Evolutionary conservation across 176 grass and related monocot genomes (phyloP), one percentile per base, ranked within the genome.

Genomic region (Tillandsia fasciculata): DNA sequence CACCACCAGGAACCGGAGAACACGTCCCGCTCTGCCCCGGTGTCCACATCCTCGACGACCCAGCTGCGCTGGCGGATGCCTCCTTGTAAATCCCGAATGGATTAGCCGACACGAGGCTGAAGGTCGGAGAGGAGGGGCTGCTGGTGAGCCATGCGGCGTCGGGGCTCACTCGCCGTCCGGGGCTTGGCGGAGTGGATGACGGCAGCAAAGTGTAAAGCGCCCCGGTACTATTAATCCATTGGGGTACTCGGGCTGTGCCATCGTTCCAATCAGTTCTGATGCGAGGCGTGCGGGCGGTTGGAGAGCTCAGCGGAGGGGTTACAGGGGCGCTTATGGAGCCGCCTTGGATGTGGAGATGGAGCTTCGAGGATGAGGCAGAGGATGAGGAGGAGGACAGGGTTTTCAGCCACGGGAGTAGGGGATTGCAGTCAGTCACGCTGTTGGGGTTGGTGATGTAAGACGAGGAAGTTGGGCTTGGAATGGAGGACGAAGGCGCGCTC

Each of bases 241-340:
- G 33, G 5, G 52, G 33, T 27, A 52, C 8, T 13, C 59, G 66
- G 53, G 17, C 20, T 12, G 29, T 8, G 2, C 18, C 3, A 2
- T 61, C 66, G 69, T 77, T 53, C 75, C 75, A 77, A 69, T 61
- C 65, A 7, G 6, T 77, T 10, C 69, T 77, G 17, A 51, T 27
- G 65, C 53, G 52, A n/a, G 65, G 22, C 1, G 65, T 58, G 10
- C 42, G 29, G 0, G 42, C 29, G 49, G 75, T 61, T 1, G 75
- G 75, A 9, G 75, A 77, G 66, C 75, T 77, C 12, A 77, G 66
- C 7, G 75, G 75, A 77, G 75, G 75, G 47, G 75, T 77, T 69
- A 77, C 75, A 2, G 75, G 74, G 27, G 75, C 75, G 50, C 75
- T 77, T 49, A 77, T 63, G 75, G 75, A 77, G 1, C 75, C 75